Conservation (phyloP, 2,329 filamentous ascomycete genomes). For the Chalaropsis ovoidea region DNA sequence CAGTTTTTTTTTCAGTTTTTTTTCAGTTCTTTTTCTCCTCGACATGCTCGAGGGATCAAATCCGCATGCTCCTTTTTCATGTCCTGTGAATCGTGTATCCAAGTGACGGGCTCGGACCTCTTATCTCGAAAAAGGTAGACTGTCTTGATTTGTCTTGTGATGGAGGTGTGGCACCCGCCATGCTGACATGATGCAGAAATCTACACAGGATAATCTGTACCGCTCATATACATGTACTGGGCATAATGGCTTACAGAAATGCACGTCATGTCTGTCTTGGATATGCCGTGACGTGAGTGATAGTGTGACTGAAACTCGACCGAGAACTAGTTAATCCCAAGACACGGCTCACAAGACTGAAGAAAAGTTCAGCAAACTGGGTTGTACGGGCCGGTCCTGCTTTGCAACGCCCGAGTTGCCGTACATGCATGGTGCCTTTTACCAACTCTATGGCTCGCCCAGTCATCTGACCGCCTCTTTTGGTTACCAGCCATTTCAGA, state of each 20-base stretch:
- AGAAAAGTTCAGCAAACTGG: background rate
- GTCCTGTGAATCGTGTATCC: background rate
- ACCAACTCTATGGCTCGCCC: background rate
- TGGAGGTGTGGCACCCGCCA: background rate
- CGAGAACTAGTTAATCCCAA: background rate
- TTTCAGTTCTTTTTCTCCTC: background rate
- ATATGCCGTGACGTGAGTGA: background rate
- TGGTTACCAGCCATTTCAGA: constrained; percentile 6
- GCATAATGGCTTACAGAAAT: background rate
- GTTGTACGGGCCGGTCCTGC: background rate
- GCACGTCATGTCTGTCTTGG: background rate
- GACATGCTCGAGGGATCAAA: constrained; percentile 1
- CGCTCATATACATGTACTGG: background rate
- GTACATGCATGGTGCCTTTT: background rate
- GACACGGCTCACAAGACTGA: background rate
- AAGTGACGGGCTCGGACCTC: background rate
- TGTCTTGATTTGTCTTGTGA: background rate
- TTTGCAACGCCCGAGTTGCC: background rate
- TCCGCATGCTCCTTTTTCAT: constrained; percentile 5
- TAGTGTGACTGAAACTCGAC: background rate
- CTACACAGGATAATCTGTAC: background rate
- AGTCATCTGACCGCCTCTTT: constrained; percentile 7
- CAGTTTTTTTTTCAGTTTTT: background rate
- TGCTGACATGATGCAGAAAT: background rate
- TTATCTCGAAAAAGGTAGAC: background rate